Evolutionary conservation across 495 filamentous ascomycete genomes (phyloP).

Genomic region (Tuber borchii): DNA sequence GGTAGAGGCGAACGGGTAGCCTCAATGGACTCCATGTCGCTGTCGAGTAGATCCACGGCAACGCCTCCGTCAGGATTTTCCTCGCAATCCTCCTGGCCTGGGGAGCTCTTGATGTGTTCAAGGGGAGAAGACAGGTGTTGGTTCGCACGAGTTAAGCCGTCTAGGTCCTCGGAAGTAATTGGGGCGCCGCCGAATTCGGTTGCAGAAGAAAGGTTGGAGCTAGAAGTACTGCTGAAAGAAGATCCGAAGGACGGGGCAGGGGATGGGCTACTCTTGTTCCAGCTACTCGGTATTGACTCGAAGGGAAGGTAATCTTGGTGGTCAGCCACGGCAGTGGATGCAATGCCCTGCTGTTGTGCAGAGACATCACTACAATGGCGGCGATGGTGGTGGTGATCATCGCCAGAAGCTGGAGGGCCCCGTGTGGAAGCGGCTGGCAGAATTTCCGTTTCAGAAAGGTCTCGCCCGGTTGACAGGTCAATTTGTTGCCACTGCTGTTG

Average conservation of each 20-base stretch:
- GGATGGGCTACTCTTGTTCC: slow-evolving; percentile 27
- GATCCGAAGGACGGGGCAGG: slow-evolving; percentile 21
- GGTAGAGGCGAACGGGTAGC: slow-evolving; percentile 27
- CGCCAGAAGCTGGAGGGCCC: slow-evolving; percentile 28
- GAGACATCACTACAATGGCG: slow-evolving; percentile 11
- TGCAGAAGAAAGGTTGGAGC: slow-evolving; percentile 31
- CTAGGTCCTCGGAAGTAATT: slow-evolving; percentile 25
- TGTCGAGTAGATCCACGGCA: slow-evolving; percentile 22
- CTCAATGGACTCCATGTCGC: slow-evolving; percentile 30
- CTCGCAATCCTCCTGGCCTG: slow-evolving; percentile 24
- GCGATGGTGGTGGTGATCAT: slow-evolving; percentile 24
- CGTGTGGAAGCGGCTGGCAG: slow-evolving; percentile 17
- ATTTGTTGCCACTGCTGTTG: slow-evolving; percentile 30
- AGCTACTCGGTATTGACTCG: slow-evolving; percentile 35
- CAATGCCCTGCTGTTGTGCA: slow-evolving; percentile 38
- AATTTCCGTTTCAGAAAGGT: slow-evolving; percentile 2
- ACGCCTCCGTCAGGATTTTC: slow-evolving; percentile 35
- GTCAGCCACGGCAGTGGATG: slow-evolving; percentile 32
- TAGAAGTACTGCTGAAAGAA: slow-evolving; percentile 19
- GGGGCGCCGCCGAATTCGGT: slow-evolving; percentile 30
- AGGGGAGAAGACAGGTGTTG: slow-evolving; percentile 25
- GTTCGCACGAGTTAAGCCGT: slow-evolving; percentile 21
- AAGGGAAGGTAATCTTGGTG: slow-evolving; percentile 33
- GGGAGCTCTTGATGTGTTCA: slow-evolving; percentile 18
- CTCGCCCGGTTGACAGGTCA: slow-evolving; percentile 33